These are phyloP conservation scores for Sporodiniella umbellata DNA, from an alignment of 371 early-diverging fungal species.

Conservation along the genomic window DNA sequence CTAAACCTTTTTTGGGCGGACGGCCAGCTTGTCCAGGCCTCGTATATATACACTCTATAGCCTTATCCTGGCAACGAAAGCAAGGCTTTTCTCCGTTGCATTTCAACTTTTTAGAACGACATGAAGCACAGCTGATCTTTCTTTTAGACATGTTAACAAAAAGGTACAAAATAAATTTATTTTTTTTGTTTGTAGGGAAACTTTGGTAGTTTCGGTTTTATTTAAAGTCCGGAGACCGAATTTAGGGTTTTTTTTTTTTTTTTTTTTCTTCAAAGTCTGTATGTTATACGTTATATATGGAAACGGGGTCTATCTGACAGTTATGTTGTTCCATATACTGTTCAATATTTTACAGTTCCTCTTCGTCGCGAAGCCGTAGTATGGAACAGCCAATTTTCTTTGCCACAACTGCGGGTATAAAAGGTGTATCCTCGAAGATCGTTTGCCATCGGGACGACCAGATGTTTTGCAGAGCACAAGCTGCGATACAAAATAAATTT, in stretches of 20 bases:
- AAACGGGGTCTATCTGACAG: too few relatives aligned
- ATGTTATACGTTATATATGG: too few relatives aligned
- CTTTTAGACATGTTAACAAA: conserved; percentile 10
- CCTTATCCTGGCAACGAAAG: conserved; percentile 10
- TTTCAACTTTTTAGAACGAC: conserved; percentile 25
- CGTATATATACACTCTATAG: conserved; percentile 17
- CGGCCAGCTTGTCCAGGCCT: conserved; percentile 24
- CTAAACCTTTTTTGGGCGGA: conserved; percentile 33
- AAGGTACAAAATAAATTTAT: background rate
- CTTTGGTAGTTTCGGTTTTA: too few relatives aligned
- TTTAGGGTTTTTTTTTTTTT: too few relatives aligned
- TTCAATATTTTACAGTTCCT: too few relatives aligned
- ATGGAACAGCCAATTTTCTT: too few relatives aligned
- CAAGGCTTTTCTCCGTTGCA: conserved; percentile 29
- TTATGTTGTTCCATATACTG: too few relatives aligned
- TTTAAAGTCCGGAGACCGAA: too few relatives aligned
- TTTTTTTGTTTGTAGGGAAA: too few relatives aligned
- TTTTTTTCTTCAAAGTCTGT: too few relatives aligned
- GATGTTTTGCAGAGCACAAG: background rate
- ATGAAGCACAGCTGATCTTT: conserved; percentile 25
- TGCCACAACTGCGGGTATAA: background rate
- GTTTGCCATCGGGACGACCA: conserved; percentile 1
- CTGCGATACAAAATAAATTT: too few relatives aligned
- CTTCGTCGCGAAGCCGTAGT: too few relatives aligned
- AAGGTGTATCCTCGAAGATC: background rate